These are phyloP conservation scores for Candida mattraensis DNA, from an alignment of 805 yeast genomes.

Conservation along the genomic window DNA sequence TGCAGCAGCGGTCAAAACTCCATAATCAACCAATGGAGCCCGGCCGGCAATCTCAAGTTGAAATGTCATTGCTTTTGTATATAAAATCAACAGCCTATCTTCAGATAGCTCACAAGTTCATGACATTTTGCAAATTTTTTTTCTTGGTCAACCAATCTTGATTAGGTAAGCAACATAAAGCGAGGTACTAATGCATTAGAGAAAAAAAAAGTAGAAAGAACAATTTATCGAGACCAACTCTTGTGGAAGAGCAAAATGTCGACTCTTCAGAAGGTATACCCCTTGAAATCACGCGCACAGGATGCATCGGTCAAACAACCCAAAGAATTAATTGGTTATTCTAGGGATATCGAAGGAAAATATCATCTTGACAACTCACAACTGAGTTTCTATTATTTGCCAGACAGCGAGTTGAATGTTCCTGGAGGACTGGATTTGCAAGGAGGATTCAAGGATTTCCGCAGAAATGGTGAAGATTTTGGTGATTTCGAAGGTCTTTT, in stretches of 20 bases:
- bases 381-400: slow-evolving; percentile 75
- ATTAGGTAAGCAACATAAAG: too few relatives aligned
- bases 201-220: too few relatives aligned
- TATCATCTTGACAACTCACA: slow-evolving; percentile 51
- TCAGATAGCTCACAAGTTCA: too few relatives aligned
- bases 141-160: too few relatives aligned
- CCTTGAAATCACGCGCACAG: slow-evolving; percentile 50
- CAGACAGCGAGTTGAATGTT: slow-evolving; percentile 62
- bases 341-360: slow-evolving; percentile 53
- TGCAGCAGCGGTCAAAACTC: slow-evolving; percentile 75
- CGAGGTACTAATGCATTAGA: too few relatives aligned
- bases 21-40: slow-evolving; percentile 80
- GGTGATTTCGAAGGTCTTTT: slow-evolving; percentile 60
- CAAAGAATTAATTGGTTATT: slow-evolving; percentile 69
- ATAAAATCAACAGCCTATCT: not conserved
- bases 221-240: too few relatives aligned
- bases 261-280: slow-evolving; percentile 21
- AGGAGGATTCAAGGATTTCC: slow-evolving; percentile 62
- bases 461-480: slow-evolving; percentile 51
- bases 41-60: slow-evolving; percentile 75
- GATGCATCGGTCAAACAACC: slow-evolving; percentile 82
- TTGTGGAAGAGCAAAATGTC: not conserved
- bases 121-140: too few relatives aligned
- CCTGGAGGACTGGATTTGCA: slow-evolving; percentile 58
- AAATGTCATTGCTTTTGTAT: slow-evolving; percentile 31